Evolutionary conservation across 2,329 filamentous ascomycete genomes (phyloP), one percentile per base, ranked within the genome.

Genomic region (Lanzia echinophila): DNA sequence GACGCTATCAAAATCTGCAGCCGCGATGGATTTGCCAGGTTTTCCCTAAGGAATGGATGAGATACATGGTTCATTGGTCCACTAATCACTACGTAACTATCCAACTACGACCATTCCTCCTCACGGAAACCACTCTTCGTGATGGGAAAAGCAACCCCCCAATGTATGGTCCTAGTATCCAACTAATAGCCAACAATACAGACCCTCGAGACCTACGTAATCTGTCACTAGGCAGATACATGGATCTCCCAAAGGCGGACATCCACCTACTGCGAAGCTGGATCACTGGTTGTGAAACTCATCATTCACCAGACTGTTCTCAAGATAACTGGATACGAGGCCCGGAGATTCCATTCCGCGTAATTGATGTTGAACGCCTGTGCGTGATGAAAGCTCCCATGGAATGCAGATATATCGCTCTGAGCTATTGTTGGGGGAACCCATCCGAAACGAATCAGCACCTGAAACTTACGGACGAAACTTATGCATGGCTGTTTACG

Each of bases 401-500:
- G 6, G 49, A 51, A 15, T 33, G 36, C 17, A 43, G 39, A 43
- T 51, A 51, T 45, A 17, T 51, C 7, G 39, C 31, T 2, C 5
- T 51, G 3, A 51, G 49, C 34, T 51, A 51, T 34, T 17, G 41
- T 28, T 51, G 49, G 49, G 41, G 49, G 1, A 3, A 33, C 3
- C 36, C 49, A 10, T 48, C 46, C 13, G 46, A 48, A 38, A 38
- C 33, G 17, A 48, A 48, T n/a, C 34, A 31, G 46, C 46, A 48
- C 7, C 32, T 48, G 24, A 36, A 24, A 31, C 46, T 48, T 22
- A 36, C 33, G 8, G 46, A 48, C 7, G 20, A 24, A n/a, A 48
- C 46, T 28, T 24, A 24, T 39, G 19, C 28, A 13, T 48, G 46
- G 46, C 20, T 48, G 10, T 48, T n/a, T 28, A 10, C 32, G 2